Evolutionary conservation across 2,329 filamentous ascomycete species (phyloP), one percentile per base, ranked within the genome.

Genomic region (Colletotrichum gigasporum): DNA sequence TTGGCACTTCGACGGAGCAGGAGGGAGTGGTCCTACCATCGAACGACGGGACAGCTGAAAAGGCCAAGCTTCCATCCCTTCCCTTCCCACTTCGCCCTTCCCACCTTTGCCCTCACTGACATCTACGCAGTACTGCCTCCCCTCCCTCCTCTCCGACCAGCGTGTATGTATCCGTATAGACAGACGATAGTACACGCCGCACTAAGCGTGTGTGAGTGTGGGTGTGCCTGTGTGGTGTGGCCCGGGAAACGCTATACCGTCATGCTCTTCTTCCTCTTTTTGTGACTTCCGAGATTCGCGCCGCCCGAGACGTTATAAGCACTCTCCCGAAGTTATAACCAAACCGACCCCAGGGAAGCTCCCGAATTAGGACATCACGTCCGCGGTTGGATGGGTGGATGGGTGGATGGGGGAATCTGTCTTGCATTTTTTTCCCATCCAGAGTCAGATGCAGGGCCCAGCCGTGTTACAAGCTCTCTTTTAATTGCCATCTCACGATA

Each of bases 401-500:
- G 35, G 55, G n/a, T n/a, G 20, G 16, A n/a, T 30, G 22, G n/a
- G n/a, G n/a, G n/a, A n/a, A n/a, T 54, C 37, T 42, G 16, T 41
- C 37, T 35, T 20, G 50, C 34, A 28, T 39, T 53, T 42, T 20
- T 34, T 24, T n/a, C 44, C 37, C 35, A 26, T 18, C 35, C 11
- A 39, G 55, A 60, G 55, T 63, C 60, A 60, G 34, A 53, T 32
- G 47, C n/a, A n/a, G 34, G 55, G 47, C 32, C 39, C 55, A 41
- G 60, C 47, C 47, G 28, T 60, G 60, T 53, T 35, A 47, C 60
- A 63, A 60, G 60, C 60, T 63, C 55, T 63, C 55, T 60, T 63
- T 42, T 60, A 30, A 53, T 59, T 60, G 20, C 7, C 39, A 32
- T 60, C 47, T 53, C 45, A 9, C n/a, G 26, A 32, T 54, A 7